phyloP scores from a whole-genome alignment of 371 early-diverging fungal genomes.

The Rhizopus microsporus region DNA sequence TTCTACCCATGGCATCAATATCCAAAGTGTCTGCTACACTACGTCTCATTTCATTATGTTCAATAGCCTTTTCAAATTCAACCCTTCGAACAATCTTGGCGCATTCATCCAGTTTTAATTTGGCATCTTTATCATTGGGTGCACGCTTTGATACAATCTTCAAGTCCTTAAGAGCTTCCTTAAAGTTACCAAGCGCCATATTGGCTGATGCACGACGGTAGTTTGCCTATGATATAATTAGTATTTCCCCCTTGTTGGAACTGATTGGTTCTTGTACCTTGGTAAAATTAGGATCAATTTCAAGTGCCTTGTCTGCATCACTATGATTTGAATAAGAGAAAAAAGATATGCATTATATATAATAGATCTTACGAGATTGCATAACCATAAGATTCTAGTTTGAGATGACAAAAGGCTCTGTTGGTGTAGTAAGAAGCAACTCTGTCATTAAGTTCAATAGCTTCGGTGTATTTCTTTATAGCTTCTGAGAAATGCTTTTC shows the following conservation, averaged over 20 bases:
- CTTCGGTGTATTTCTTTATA: conserved; percentile 81
- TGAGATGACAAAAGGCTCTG: conserved; percentile 88
- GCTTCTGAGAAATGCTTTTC: conserved; percentile 80
- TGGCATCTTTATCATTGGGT: conserved; percentile 73
- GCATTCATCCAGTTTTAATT: conserved; percentile 74
- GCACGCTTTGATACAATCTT: conserved; percentile 69
- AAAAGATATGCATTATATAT: conserved; percentile 6
- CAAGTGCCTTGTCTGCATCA: conserved; percentile 87
- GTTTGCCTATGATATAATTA: conserved; percentile 59
- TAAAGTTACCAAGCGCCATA: conserved; percentile 81
- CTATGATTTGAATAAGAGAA: conserved; percentile 26
- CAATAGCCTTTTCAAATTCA: conserved; percentile 94
- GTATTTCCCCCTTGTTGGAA: not conserved
- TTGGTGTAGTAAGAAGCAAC: conserved; percentile 90
- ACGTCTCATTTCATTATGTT: conserved; percentile 48
- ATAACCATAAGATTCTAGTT: conserved; percentile 87
- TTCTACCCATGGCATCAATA: conserved; percentile 48
- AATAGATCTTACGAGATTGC: conserved; percentile 67
- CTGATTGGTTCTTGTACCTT: conserved; percentile 58
- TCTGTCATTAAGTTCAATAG: conserved; percentile 80
- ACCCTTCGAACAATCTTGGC: conserved; percentile 85
- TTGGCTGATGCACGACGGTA: conserved; percentile 90
- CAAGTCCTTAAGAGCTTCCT: conserved; percentile 85
- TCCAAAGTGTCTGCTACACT: conserved; percentile 55
- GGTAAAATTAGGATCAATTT: conserved; percentile 79